These are phyloP conservation scores for Myotisia sp. DNA, from an alignment of 2,329 filamentous ascomycete species.

Conservation along the genomic window DNA sequence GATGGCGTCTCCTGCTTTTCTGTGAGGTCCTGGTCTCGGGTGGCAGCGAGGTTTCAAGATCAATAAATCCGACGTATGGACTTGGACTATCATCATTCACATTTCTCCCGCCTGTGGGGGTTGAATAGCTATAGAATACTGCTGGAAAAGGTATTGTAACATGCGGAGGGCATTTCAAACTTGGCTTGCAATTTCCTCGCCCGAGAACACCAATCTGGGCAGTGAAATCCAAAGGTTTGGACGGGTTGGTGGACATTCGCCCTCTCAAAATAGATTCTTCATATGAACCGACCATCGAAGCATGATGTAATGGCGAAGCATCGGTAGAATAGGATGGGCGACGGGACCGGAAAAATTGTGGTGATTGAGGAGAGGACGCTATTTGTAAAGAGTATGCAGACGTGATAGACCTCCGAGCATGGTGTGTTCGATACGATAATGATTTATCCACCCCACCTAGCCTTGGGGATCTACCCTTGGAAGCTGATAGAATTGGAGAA, in stretches of 20 bases:
- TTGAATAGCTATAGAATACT: slow-evolving; percentile 87
- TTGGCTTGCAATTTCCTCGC: slow-evolving; percentile 74
- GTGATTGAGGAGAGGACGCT: slow-evolving; percentile 31
- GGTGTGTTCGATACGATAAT: slow-evolving; percentile 60
- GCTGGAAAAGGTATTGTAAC: slow-evolving; percentile 83
- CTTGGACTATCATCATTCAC: slow-evolving; percentile 74
- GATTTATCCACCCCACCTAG: slow-evolving; percentile 43
- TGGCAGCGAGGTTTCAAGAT: slow-evolving; percentile 67
- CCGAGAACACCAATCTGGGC: slow-evolving; percentile 92
- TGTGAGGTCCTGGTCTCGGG: slow-evolving; percentile 29
- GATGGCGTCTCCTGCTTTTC: slow-evolving; percentile 26
- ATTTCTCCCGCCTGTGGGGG: slow-evolving; percentile 47
- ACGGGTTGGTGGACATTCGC: slow-evolving; percentile 92
- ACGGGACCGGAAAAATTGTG: slow-evolving; percentile 17
- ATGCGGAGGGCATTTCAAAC: slow-evolving; percentile 72
- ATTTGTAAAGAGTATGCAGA: slow-evolving; percentile 40
- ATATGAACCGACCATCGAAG: slow-evolving; percentile 93
- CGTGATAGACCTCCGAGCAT: slow-evolving; percentile 60
- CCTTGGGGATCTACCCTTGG: slow-evolving; percentile 6
- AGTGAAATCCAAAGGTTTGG: slow-evolving; percentile 79
- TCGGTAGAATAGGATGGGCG: slow-evolving; percentile 64
- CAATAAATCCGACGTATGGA: slow-evolving; percentile 86
- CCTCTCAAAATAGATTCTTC: slow-evolving; percentile 92
- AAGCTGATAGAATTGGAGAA: slow-evolving; percentile 23
- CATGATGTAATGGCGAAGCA: slow-evolving; percentile 64